These are phyloP conservation scores for Puccinia coronata DNA, from an alignment of 1,284 basidiomycete species.

Conservation along the genomic window DNA sequence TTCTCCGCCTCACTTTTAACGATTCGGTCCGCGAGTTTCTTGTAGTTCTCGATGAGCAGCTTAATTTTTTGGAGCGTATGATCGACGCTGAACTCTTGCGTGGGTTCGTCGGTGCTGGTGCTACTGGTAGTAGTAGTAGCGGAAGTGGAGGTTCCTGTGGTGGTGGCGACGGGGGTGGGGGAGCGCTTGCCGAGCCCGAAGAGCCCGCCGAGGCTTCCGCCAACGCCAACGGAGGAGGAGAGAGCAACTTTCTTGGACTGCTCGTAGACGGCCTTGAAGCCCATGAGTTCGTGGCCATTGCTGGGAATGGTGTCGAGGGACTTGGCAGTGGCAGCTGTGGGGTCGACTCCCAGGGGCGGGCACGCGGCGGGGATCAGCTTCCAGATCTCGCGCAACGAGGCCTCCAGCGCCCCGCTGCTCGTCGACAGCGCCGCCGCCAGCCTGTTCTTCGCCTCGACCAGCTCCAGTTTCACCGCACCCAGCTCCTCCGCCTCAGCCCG, in stretches of 20 bases:
- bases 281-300: neutral
- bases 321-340: too few species aligned
- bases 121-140: too few species aligned
- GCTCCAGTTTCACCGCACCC: too few species aligned
- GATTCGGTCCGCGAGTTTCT: slow-evolving; percentile 13
- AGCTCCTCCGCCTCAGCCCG: too few species aligned
- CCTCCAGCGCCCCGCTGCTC: too few species aligned
- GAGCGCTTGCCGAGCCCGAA: slow-evolving; percentile 28
- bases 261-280: slow-evolving; percentile 13
- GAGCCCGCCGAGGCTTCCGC: slow-evolving; percentile 14
- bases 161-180: neutral
- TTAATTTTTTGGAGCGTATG: neutral
- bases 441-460: too few species aligned
- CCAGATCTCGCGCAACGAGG: slow-evolving; percentile 20
- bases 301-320: too few species aligned
- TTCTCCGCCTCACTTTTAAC: slow-evolving; percentile 15
- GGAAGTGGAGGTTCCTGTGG: too few species aligned
- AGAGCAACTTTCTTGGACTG: neutral
- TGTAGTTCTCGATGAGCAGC: slow-evolving; percentile 19
- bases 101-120: neutral
- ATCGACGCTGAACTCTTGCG: slow-evolving; percentile 10
- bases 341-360: neutral
- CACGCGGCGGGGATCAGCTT: neutral
- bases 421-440: too few species aligned
- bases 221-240: too few species aligned